phyloP scores from a whole-genome alignment of 192 early-diverging fungal genomes.

The Phlyctochytrium arcticum region DNA sequence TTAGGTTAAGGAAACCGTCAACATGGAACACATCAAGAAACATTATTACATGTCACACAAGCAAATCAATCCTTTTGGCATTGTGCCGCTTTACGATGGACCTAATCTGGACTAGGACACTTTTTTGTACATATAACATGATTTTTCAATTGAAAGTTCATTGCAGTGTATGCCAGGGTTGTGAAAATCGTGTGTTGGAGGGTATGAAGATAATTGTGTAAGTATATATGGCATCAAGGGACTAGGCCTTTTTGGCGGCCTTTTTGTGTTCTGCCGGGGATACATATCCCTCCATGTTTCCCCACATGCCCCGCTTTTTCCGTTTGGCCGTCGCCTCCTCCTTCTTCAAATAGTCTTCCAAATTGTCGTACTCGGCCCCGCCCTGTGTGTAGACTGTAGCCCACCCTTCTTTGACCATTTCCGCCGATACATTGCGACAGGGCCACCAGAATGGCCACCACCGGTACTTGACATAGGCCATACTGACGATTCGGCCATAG shows the following conservation, averaged over 20 bases:
- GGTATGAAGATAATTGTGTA: too few relatives aligned
- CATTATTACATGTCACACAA: slow-evolving; percentile 90
- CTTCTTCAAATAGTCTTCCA: slow-evolving; percentile 39
- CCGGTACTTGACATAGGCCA: slow-evolving; percentile 22
- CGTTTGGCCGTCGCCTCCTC: slow-evolving; percentile 44
- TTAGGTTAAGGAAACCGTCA: slow-evolving; percentile 71
- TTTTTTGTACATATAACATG: too few relatives aligned
- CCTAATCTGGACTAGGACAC: slow-evolving; percentile 21
- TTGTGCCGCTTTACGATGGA: slow-evolving; percentile 68
- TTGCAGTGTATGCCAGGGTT: too few relatives aligned
- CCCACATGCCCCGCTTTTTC: slow-evolving; percentile 42
- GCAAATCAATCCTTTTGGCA: slow-evolving; percentile 86
- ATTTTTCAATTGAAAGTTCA: too few relatives aligned
- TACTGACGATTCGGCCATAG: slow-evolving; percentile 56
- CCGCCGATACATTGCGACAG: slow-evolving; percentile 53
- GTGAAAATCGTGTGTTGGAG: too few relatives aligned
- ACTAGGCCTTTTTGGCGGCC: too few relatives aligned
- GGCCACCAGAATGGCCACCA: slow-evolving; percentile 34
- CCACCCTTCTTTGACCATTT: slow-evolving; percentile 55
- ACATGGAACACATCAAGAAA: slow-evolving; percentile 94
- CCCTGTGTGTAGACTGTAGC: slow-evolving; percentile 54
- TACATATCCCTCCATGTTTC: slow-evolving; percentile 35
- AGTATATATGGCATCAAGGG: too few relatives aligned
- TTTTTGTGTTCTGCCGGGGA: slow-evolving; percentile 55
- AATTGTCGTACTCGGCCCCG: slow-evolving; percentile 54